Evolutionary conservation across 768 basidiomycete species (phyloP).

Genomic region (Lyophyllum atratum): DNA sequence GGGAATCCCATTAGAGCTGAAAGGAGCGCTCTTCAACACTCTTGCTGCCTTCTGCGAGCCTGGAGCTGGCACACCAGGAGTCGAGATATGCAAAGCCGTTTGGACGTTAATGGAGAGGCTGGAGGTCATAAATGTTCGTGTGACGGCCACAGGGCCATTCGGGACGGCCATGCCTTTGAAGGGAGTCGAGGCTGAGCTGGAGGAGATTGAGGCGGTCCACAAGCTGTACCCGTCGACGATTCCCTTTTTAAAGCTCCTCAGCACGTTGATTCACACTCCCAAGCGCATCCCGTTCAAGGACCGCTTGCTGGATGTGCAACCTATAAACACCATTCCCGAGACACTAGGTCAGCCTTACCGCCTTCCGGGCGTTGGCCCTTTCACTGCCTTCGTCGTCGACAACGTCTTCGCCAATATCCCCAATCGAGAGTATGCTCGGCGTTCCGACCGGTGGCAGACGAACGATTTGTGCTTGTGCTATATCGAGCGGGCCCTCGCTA

Average conservation of each 20-base stretch:
- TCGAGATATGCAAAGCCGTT: slow-evolving; percentile 79
- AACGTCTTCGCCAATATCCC: slow-evolving; percentile 82
- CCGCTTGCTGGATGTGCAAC: slow-evolving; percentile 56
- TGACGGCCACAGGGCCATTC: slow-evolving; percentile 36
- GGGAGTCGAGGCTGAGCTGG: slow-evolving; percentile 85
- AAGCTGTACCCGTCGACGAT: slow-evolving; percentile 86
- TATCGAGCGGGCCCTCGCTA: slow-evolving; percentile 80
- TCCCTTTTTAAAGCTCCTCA: slow-evolving; percentile 82
- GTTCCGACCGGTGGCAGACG: slow-evolving; percentile 82
- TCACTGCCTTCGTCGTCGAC: slow-evolving; percentile 85
- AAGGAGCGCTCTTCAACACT: slow-evolving; percentile 81
- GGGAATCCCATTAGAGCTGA: slow-evolving; percentile 86
- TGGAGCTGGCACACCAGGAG: slow-evolving; percentile 70
- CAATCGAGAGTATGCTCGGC: slow-evolving; percentile 70
- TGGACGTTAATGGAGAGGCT: slow-evolving; percentile 85
- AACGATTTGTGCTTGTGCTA: slow-evolving; percentile 85
- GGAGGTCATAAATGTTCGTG: slow-evolving; percentile 80
- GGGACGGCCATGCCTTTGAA: slow-evolving; percentile 55
- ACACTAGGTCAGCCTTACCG: slow-evolving; percentile 80
- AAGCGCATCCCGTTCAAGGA: slow-evolving; percentile 68
- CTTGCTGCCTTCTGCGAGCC: slow-evolving; percentile 83
- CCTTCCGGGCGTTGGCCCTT: slow-evolving; percentile 78
- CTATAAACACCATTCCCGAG: slow-evolving; percentile 78
- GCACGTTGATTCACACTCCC: slow-evolving; percentile 81
- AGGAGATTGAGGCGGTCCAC: slow-evolving; percentile 80